Percentiles rank a stretch among this genome's conserved stretches.
phyloP scores from a whole-genome alignment of 148 eudicot species.

The Arbutus unedo region DNA sequence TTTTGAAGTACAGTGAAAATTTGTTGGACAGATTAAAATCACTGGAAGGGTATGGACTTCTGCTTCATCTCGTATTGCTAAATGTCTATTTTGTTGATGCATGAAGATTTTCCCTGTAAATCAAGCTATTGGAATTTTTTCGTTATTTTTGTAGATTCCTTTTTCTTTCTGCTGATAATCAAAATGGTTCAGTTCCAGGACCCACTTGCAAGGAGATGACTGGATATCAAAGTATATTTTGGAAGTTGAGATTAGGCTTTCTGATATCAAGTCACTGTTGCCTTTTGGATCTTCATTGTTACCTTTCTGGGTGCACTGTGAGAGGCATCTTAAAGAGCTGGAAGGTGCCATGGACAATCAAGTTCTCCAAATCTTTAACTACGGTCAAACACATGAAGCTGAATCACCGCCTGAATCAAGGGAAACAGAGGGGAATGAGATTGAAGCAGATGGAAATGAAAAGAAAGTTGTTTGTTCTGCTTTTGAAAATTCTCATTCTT shows the following conservation, averaged over 20 bases:
- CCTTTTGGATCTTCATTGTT: slow-evolving; percentile 59
- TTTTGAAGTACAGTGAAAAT: slow-evolving; percentile 49
- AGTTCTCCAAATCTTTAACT: slow-evolving; percentile 21
- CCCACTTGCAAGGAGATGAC: slow-evolving; percentile 32
- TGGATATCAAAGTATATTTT: slow-evolving; percentile 43
- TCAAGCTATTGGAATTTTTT: neutral
- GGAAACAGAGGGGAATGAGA: slow-evolving; percentile 26
- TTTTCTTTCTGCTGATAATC: neutral
- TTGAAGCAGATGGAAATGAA: slow-evolving; percentile 21
- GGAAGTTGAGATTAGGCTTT: slow-evolving; percentile 79
- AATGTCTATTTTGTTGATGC: neutral
- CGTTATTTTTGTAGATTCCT: neutral
- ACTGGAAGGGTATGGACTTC: slow-evolving; percentile 43
- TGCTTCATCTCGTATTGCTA: neutral
- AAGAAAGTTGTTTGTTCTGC: slow-evolving; percentile 22
- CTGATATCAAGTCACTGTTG: slow-evolving; percentile 67
- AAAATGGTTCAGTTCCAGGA: slow-evolving; percentile 41
- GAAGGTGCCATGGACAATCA: slow-evolving; percentile 51
- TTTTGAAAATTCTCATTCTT: slow-evolving; percentile 16
- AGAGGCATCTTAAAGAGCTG: slow-evolving; percentile 57
- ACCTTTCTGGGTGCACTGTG: slow-evolving; percentile 86
- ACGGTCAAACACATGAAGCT: slow-evolving; percentile 26
- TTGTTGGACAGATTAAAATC: slow-evolving; percentile 63
- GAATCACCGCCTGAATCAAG: slow-evolving; percentile 22
- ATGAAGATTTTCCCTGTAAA: neutral